phyloP scores from a whole-genome alignment of 768 basidiomycete genomes.

The Naematelia encephala region DNA sequence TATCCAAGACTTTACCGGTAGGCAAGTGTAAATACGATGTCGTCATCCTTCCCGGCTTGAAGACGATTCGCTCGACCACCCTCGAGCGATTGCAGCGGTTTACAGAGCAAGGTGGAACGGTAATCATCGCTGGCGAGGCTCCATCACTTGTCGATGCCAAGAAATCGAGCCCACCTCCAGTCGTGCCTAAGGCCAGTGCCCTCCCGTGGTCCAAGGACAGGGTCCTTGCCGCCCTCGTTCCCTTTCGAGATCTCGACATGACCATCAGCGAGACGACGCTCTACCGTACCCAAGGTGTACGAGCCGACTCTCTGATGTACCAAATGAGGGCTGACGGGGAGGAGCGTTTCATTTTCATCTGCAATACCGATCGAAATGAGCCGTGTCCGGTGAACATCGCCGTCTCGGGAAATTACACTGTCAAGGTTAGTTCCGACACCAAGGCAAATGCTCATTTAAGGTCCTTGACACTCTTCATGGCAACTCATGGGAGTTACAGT shows the following conservation, averaged over 20 bases:
- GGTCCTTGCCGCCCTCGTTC: constrained; percentile 19
- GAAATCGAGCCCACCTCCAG: not conserved
- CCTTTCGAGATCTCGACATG: constrained; percentile 17
- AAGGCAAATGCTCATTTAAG: no score
- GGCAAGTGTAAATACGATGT: constrained; percentile 32
- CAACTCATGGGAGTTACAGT: no score
- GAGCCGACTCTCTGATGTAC: no score
- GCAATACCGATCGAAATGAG: no score
- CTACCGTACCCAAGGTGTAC: no score
- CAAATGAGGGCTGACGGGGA: no score
- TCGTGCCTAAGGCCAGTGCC: not conserved
- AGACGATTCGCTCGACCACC: constrained; percentile 36
- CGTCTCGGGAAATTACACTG: no score
- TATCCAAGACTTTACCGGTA: constrained; percentile 18
- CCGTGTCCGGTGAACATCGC: no score
- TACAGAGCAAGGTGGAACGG: constrained; percentile 21
- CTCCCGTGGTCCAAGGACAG: constrained; percentile 19
- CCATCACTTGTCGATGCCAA: constrained; percentile 29
- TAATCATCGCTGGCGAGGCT: constrained; percentile 24
- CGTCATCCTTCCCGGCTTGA: constrained; percentile 30
- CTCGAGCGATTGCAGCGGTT: constrained; percentile 24
- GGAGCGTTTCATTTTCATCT: no score
- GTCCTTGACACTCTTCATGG: no score
- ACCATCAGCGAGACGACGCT: constrained; percentile 18
- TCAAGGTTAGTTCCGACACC: no score